A percentile compares a stretch with the other conserved stretches of the same genome.
phyloP scores from a whole-genome alignment of 805 yeast genomes.

The Clavispora fructus region DNA sequence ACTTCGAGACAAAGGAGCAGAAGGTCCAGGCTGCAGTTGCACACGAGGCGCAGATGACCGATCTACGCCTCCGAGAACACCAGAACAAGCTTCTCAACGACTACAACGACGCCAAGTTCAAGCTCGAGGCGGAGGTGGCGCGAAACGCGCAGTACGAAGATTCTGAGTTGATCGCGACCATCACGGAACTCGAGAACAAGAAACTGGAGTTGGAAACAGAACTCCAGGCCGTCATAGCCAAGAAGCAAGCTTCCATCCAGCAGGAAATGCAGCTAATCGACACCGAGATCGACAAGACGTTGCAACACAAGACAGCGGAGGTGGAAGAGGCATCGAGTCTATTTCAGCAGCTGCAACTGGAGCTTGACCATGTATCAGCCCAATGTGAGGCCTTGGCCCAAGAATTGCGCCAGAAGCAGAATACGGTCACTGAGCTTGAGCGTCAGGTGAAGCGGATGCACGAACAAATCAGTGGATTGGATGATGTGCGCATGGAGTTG shows the following conservation, averaged over 20 bases:
- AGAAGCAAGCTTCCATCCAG: constrained; percentile 6
- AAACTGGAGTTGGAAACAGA: constrained; percentile 3
- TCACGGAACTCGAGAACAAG: constrained; percentile 12
- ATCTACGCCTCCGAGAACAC: constrained; percentile 26
- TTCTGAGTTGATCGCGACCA: constrained; percentile 11
- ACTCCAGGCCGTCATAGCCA: constrained; percentile 3
- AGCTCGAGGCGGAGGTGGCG: constrained; percentile 23
- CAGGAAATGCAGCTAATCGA: background rate
- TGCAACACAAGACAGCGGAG: background rate
- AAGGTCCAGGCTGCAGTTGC: constrained; percentile 24
- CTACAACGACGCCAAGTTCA: constrained; percentile 27
- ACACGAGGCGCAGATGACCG: constrained; percentile 24
- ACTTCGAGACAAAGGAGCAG: constrained; percentile 22
- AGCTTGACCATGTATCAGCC: background rate
- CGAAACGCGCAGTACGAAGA: background rate
- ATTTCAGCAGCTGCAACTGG: background rate
- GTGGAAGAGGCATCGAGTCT: background rate
- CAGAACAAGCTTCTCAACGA: constrained; percentile 21
- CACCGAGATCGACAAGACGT: background rate
- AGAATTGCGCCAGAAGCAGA: too few species aligned
- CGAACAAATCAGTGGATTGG: background rate
- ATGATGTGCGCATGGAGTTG: constrained; percentile 2
- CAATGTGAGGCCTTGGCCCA: constrained; percentile 11
- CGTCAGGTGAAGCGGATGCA: background rate
- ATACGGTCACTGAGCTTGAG: background rate